Percentiles rank a stretch among this genome's conserved stretches.
Conservation (phyloP, 2,329 filamentous ascomycete genomes). For the Botrytis sinoallii region DNA sequence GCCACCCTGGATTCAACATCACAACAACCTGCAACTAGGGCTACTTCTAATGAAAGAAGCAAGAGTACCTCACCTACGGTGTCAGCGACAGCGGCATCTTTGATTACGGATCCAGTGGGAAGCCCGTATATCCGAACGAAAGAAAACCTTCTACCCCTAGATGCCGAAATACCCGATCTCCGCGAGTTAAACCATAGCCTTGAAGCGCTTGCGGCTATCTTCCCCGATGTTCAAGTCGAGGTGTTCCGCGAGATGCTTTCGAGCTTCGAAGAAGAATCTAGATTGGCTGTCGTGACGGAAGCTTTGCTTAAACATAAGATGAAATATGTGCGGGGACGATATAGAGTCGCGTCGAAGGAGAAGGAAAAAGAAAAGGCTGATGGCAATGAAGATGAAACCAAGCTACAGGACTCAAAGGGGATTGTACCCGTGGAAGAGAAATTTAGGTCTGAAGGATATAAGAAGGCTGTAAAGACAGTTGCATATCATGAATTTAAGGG, state of each 20-base stretch:
- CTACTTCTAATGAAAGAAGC: constrained; percentile 1
- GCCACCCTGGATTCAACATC: constrained; percentile 29
- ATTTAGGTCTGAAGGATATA: constrained; percentile 67
- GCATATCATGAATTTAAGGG: constrained; percentile 74
- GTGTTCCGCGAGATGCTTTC: constrained; percentile 79
- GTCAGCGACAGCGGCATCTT: constrained; percentile 23
- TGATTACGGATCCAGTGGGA: constrained; percentile 20
- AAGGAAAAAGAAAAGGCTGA: constrained; percentile 33
- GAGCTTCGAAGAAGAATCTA: constrained; percentile 71
- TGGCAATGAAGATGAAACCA: constrained; percentile 29
- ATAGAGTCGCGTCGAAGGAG: constrained; percentile 45
- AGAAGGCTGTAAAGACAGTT: constrained; percentile 63
- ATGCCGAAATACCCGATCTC: constrained; percentile 57
- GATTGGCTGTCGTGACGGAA: constrained; percentile 74
- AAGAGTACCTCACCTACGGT: constrained; percentile 36
- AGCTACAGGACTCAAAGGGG: constrained; percentile 9
- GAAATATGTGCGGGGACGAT: constrained; percentile 68
- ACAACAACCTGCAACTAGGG: constrained; percentile 23
- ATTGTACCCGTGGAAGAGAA: constrained; percentile 57
- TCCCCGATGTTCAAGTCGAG: constrained; percentile 77
- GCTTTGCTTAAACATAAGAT: constrained; percentile 69
- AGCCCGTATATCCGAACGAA: constrained; percentile 53
- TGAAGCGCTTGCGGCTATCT: constrained; percentile 65
- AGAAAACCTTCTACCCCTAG: constrained; percentile 49
- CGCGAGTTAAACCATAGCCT: constrained; percentile 68